Base-by-base conservation (phyloP, 805 yeast genomes). In the Wickerhamiella spandovensis region DNA sequence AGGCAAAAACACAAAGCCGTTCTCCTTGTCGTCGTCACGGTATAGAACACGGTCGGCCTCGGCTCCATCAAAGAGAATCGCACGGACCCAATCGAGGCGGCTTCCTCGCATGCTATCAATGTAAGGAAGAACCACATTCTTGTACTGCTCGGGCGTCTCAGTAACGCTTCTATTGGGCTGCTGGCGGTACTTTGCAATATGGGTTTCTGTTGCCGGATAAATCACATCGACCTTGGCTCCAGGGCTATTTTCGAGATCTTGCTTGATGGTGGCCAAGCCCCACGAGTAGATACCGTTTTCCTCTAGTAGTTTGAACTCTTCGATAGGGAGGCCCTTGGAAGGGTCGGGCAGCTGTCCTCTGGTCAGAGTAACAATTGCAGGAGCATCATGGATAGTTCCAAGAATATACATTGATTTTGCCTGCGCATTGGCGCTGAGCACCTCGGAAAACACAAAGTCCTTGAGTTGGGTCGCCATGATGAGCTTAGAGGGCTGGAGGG, bases 131-230 rank as follows among this genome's bases (percentile, higher is more conserved):
- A 85, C 95, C 17, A 72, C 67, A 6, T 63, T 53, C 3, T 62
- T 48, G 68, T 90, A 92, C 65, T 78, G 69, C 49, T 79, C 81
- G 1, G 96, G 95, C 1, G 97, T 86, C 63, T 92, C 99, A 15
- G 65, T 62, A 2, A 92, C 72, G 60, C 83, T 65, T 55, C 80
- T 87, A 30, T 63, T 58, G n/a, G 65, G 66, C 56, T 83, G 87
- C 13, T 65, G 69, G n/a, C 76, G 71, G 63, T 77, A 86, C 67
- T 92, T 92, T 45, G 73, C 74, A 45, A 92, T 79, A 63, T 92
- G 98, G 3, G 81, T 76, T 46, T 78, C 80, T 0, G 96, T 83
- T 0, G 97, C 97, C 1, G 98, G 98, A 63, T 77, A 87, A 23
- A 90, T 80, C 50, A 90, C 58, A 57, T 82, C 87, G 50, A 86